A percentile compares a stretch with the other conserved stretches of the same genome.
Conservation (phyloP, 1,284 basidiomycete genomes). For the Tilletiopsis washingtonensis region DNA sequence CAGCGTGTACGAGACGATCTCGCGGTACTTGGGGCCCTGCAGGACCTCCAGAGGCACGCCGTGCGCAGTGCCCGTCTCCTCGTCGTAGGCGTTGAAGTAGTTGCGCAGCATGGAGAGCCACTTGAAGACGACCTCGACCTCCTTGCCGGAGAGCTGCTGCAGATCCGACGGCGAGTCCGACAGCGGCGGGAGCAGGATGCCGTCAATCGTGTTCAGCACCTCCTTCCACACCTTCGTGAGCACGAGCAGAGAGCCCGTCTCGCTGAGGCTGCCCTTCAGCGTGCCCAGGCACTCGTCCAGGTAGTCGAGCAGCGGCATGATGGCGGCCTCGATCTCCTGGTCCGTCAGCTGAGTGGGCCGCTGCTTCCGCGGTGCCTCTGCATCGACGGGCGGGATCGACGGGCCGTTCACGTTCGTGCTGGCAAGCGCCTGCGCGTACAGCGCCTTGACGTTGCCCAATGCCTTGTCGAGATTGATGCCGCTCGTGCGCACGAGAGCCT, state of each 20-base stretch:
- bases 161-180: constrained; percentile 82
- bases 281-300: constrained; percentile 89
- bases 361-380: constrained; percentile 27
- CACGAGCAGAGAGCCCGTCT: constrained; percentile 66
- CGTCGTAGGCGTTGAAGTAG: constrained; percentile 90
- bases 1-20: constrained; percentile 40
- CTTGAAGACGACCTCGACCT: constrained; percentile 95
- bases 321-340: constrained; percentile 87
- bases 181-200: constrained; percentile 80
- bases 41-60: constrained; percentile 69
- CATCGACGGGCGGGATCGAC: constrained; percentile 38
- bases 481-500: constrained; percentile 40
- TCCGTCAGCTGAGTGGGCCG: constrained; percentile 71
- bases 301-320: constrained; percentile 87
- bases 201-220: constrained; percentile 77
- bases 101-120: constrained; percentile 80
- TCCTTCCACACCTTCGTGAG: constrained; percentile 96
- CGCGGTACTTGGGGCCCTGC: constrained; percentile 94
- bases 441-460: constrained; percentile 42
- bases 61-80: constrained; percentile 59
- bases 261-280: constrained; percentile 75
- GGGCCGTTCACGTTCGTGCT: constrained; percentile 32
- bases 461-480: constrained; percentile 43
- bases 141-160: constrained; percentile 83
- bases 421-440: constrained; percentile 40